phyloP scores from a whole-genome alignment of 352 stramenopile genomes.

The Phytophthora kernoviae region DNA sequence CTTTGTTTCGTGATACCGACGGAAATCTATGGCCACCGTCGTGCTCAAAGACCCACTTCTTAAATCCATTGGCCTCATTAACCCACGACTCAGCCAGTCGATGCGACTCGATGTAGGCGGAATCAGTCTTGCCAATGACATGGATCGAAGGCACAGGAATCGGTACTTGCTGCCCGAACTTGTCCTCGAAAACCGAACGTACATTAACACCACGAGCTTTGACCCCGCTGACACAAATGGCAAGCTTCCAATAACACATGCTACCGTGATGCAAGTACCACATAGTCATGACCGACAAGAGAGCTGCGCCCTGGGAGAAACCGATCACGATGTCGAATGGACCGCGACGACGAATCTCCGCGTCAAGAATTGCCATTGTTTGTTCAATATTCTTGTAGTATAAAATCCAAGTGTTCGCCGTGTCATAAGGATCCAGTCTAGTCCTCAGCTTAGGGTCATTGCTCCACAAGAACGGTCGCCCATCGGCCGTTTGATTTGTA shows the following conservation, averaged over 20 bases:
- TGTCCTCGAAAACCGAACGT: slow-evolving; percentile 42
- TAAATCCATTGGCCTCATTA: slow-evolving; percentile 14
- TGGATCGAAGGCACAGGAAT: slow-evolving; percentile 51
- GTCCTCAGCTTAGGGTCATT: too few relatives aligned
- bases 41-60: slow-evolving; percentile 39
- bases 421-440: too few relatives aligned
- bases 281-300: slow-evolving; percentile 48
- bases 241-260: slow-evolving; percentile 42
- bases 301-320: slow-evolving; percentile 53
- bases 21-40: slow-evolving; percentile 46
- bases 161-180: slow-evolving; percentile 25
- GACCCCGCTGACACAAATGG: slow-evolving; percentile 41
- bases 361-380: slow-evolving; percentile 40
- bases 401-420: slow-evolving; percentile 25
- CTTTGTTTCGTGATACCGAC: slow-evolving; percentile 29
- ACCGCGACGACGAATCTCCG: slow-evolving; percentile 33
- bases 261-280: slow-evolving; percentile 34
- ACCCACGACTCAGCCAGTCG: slow-evolving; percentile 38
- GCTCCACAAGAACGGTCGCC: slow-evolving; percentile 3
- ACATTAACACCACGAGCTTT: slow-evolving; percentile 35
- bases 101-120: slow-evolving; percentile 50
- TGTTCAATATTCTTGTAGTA: slow-evolving; percentile 41
- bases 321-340: slow-evolving; percentile 55
- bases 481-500: slow-evolving; percentile 31
- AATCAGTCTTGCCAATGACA: slow-evolving; percentile 62